Evolutionary conservation across 75 land plant genomes (phyloP), one percentile per base, ranked within the genome.

Genomic region (Larix kaempferi): DNA sequence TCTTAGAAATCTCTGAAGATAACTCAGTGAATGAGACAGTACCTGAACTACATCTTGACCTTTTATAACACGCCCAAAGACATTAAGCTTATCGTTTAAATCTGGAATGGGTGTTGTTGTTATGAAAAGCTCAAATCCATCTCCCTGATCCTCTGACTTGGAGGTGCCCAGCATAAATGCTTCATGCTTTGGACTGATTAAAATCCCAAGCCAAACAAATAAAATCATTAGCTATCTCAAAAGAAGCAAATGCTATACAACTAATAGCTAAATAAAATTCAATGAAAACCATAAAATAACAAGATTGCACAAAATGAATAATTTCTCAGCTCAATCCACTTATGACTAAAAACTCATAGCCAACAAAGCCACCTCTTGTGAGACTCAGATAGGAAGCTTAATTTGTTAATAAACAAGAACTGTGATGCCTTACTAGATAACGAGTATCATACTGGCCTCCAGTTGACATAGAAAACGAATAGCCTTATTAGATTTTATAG

Each of bases 21-120:
- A 44, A 69, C 41, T 69, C 11, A 11, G 54, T n/a, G 7, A 41
- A 69, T 39, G 54, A 78, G 27, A 23, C 6, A 13, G 63, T 85
- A 94, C 99, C 98, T 94, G 97, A 59, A 96, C 99, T 63, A 97
- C 88, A 52, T 97, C 95, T 78, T 88, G 88, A 35, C 99, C 99
- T 74, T 89, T 91, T 69, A 97, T 79, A 22, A 97, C 99, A 71
- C 89, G 78, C 25, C 99, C 99, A 88, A 97, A 94, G 21, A 97
- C 86, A 60, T 74, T 84, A 71, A 95, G 80, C 77, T 93, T 92
- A 19, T 91, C 98, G 73, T 83, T 90, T 56, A 97, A 77, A 85
- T 97, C 94, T 44, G 95, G 95, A 23, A 93, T 91, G 15, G 93
- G 95, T 59, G 95, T 89, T 12, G 99, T 97, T 16, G 99, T 97